phyloP scores from a whole-genome alignment of 345 rosid genomes.

The Gossypium mustelinum region DNA sequence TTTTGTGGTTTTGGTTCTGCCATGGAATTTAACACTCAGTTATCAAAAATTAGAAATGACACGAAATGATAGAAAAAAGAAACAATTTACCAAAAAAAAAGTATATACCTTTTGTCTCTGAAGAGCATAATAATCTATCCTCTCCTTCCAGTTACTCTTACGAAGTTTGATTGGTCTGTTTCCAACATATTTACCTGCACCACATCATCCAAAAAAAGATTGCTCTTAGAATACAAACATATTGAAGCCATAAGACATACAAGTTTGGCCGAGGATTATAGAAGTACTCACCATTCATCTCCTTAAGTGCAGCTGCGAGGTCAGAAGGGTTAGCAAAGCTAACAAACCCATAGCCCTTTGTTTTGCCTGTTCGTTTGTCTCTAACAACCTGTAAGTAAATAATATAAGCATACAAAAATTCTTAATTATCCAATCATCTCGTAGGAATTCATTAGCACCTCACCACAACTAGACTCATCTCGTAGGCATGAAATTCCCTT shows the following conservation, averaged over 20 bases:
- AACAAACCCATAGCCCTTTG: constrained; percentile 95
- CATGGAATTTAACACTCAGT: constrained; percentile 15
- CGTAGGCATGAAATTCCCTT: background rate
- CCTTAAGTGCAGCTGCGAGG: constrained; percentile 84
- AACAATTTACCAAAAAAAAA: background rate
- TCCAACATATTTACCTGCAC: constrained; percentile 93
- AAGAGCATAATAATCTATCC: constrained; percentile 66
- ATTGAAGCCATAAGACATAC: background rate
- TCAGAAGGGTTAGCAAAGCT: constrained; percentile 86
- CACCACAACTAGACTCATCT: background rate
- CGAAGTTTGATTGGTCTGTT: constrained; percentile 89
- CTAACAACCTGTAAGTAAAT: constrained; percentile 62
- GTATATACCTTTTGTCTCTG: constrained; percentile 60
- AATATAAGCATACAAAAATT: background rate
- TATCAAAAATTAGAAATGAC: background rate
- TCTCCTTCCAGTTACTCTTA: constrained; percentile 96
- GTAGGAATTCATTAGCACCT: background rate
- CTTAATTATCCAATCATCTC: background rate
- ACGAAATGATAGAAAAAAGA: background rate
- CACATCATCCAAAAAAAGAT: background rate
- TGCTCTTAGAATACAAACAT: background rate
- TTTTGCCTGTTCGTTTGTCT: constrained; percentile 93
- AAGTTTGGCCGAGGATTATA: background rate
- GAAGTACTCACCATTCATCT: constrained; percentile 73
- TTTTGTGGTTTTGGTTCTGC: constrained; percentile 71